phyloP scores from a whole-genome alignment of 2,329 filamentous ascomycete species.

The Xylogone sp. region DNA sequence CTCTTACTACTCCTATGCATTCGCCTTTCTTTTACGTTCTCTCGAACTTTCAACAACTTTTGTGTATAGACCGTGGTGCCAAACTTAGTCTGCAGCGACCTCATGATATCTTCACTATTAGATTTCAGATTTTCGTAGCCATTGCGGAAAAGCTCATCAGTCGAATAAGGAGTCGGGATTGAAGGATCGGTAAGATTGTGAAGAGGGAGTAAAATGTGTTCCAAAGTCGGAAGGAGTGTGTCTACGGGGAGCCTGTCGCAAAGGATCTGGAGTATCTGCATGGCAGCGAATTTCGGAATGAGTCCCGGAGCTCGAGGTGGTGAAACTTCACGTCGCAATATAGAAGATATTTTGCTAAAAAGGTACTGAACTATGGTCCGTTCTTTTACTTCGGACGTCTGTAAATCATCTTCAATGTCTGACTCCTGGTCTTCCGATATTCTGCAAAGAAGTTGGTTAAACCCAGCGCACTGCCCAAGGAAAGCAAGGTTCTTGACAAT shows the following conservation, averaged over 20 bases:
- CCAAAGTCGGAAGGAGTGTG: constrained; percentile 59
- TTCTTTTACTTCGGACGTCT: constrained; percentile 37
- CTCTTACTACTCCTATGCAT: constrained; percentile 77
- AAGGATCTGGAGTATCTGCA: constrained; percentile 71
- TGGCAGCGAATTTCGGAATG: constrained; percentile 69
- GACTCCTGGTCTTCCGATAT: constrained; percentile 38
- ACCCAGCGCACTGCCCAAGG: constrained; percentile 62
- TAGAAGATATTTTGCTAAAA: constrained; percentile 71
- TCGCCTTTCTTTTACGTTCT: constrained; percentile 66
- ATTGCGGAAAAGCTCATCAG: constrained; percentile 65
- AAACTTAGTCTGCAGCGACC: constrained; percentile 77
- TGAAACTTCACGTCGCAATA: constrained; percentile 71
- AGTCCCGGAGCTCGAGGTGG: constrained; percentile 59
- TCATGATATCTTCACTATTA: constrained; percentile 73
- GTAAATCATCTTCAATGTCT: constrained; percentile 36
- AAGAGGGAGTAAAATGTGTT: constrained; percentile 62
- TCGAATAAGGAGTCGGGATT: constrained; percentile 67
- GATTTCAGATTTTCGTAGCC: constrained; percentile 68
- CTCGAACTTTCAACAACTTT: constrained; percentile 68
- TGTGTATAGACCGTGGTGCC: constrained; percentile 78
- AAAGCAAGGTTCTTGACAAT: constrained; percentile 80
- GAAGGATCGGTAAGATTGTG: constrained; percentile 80
- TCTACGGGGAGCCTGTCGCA: constrained; percentile 55
- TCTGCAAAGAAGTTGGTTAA: constrained; percentile 49
- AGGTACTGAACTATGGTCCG: constrained; percentile 66